Conservation (phyloP, 2,329 filamentous ascomycete species). For the Fusarium pseudograminearum region DNA sequence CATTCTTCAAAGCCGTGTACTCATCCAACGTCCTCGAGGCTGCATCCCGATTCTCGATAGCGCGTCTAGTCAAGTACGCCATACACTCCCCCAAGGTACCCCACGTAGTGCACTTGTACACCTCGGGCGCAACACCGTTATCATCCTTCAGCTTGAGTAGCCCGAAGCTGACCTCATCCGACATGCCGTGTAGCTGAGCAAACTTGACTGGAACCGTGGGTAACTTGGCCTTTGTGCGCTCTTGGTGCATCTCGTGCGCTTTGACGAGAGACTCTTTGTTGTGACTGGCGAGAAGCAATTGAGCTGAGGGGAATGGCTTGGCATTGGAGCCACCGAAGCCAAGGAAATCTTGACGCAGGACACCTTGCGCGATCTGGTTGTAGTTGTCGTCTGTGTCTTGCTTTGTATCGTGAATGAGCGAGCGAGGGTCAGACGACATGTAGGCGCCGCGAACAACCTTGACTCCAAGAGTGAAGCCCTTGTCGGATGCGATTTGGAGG, state of each 20-base stretch:
- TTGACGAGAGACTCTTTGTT: conserved; percentile 58
- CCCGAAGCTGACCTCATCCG: conserved; percentile 65
- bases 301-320: conserved; percentile 57
- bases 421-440: conserved; percentile 61
- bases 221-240: conserved; percentile 52
- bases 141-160: conserved; percentile 56
- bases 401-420: conserved; percentile 65
- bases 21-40: conserved; percentile 50
- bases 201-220: conserved; percentile 57
- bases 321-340: conserved; percentile 57
- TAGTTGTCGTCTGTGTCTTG: conserved; percentile 65
- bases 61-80: conserved; percentile 53
- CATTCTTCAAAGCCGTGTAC: conserved; percentile 48
- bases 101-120: conserved; percentile 58
- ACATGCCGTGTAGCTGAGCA: conserved; percentile 69
- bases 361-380: conserved; percentile 61
- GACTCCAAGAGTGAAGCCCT: conserved; percentile 64
- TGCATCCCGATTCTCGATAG: conserved; percentile 56
- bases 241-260: conserved; percentile 58
- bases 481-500: conserved; percentile 58
- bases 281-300: conserved; percentile 66
- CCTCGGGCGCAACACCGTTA: conserved; percentile 44
- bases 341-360: conserved; percentile 56
- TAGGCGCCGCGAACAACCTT: conserved; percentile 71
- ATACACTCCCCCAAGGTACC: conserved; percentile 55